phyloP scores from a whole-genome alignment of 192 early-diverging fungal genomes.

The Gorgonomyces haynaldii region DNA sequence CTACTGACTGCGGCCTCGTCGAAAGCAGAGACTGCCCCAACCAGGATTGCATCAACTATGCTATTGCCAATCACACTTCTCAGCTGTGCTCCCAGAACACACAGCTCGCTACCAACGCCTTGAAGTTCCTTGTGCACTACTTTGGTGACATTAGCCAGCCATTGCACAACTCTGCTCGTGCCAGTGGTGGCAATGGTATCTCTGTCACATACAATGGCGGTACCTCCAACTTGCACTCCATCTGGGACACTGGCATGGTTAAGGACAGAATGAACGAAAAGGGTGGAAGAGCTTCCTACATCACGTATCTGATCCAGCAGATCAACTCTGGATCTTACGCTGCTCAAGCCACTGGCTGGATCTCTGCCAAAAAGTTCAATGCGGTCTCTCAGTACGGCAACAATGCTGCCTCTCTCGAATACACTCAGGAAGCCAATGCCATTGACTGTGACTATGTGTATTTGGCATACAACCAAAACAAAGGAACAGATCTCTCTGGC shows the following conservation, averaged over 20 bases:
- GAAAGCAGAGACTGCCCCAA: conserved; percentile 7
- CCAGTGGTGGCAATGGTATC: conserved; percentile 5
- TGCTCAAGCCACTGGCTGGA: conserved; percentile 6
- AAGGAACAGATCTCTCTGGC: conserved; percentile 5
- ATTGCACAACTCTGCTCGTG: conserved; percentile 8
- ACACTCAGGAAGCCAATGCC: conserved; percentile 19
- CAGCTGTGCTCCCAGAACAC: neutral
- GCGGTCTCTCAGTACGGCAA: conserved; percentile 1
- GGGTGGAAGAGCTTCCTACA: too few relatives aligned
- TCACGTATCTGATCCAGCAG: too few relatives aligned
- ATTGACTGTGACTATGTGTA: conserved; percentile 17
- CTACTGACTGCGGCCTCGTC: neutral
- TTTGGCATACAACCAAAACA: neutral
- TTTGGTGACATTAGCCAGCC: conserved; percentile 17
- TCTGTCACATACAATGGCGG: conserved; percentile 10
- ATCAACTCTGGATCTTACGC: conserved; percentile 14
- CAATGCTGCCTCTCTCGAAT: conserved; percentile 16
- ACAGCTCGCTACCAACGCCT: neutral
- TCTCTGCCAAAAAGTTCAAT: conserved; percentile 11
- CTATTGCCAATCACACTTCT: conserved; percentile 1
- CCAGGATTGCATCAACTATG: conserved; percentile 1
- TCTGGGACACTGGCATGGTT: conserved; percentile 16
- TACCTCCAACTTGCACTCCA: conserved; percentile 5
- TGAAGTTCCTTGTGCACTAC: conserved; percentile 10
- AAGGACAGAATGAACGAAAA: conserved; percentile 2